These are phyloP conservation scores for Suhomyces kunorum DNA, from an alignment of 1,139 yeast genomes.

Conservation along the genomic window DNA sequence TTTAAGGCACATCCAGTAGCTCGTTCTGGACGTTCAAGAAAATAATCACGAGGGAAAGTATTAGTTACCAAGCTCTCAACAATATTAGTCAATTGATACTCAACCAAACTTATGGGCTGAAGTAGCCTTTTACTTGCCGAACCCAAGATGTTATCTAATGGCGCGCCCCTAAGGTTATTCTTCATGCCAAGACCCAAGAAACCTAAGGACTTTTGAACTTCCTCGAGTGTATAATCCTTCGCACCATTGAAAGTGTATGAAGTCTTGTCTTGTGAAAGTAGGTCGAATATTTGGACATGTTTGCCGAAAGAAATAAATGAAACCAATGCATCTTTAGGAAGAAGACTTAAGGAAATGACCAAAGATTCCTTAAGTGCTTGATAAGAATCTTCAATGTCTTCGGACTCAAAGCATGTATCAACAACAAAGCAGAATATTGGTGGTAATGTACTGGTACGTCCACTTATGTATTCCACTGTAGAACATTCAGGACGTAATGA, in stretches of 20 bases:
- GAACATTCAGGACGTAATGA: slow-evolving; percentile 43
- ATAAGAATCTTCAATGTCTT: slow-evolving; percentile 42
- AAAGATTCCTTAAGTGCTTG: slow-evolving; percentile 57
- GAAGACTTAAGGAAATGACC: slow-evolving; percentile 50
- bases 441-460: slow-evolving; percentile 43
- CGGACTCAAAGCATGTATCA: slow-evolving; percentile 60
- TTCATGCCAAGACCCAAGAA: slow-evolving; percentile 28
- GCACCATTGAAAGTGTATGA: slow-evolving; percentile 58
- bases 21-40: slow-evolving; percentile 54
- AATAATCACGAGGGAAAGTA: slow-evolving; percentile 49
- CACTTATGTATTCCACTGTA: slow-evolving; percentile 63
- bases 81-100: slow-evolving; percentile 54
- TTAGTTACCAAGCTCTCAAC: slow-evolving; percentile 57
- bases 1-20: slow-evolving; percentile 69
- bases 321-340: slow-evolving; percentile 61
- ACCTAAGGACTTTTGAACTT: slow-evolving; percentile 56
- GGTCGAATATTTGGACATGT: slow-evolving; percentile 63
- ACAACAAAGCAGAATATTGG: slow-evolving; percentile 65
- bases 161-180: slow-evolving; percentile 3
- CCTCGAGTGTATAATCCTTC: slow-evolving; percentile 54
- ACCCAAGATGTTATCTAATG: slow-evolving; percentile 25
- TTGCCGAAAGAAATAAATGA: slow-evolving; percentile 67
- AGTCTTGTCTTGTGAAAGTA: slow-evolving; percentile 34
- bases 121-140: slow-evolving; percentile 40
- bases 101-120: slow-evolving; percentile 53